Evolutionary conservation across 306 rosid genomes (phyloP).

Genomic region (Quercus suber): DNA sequence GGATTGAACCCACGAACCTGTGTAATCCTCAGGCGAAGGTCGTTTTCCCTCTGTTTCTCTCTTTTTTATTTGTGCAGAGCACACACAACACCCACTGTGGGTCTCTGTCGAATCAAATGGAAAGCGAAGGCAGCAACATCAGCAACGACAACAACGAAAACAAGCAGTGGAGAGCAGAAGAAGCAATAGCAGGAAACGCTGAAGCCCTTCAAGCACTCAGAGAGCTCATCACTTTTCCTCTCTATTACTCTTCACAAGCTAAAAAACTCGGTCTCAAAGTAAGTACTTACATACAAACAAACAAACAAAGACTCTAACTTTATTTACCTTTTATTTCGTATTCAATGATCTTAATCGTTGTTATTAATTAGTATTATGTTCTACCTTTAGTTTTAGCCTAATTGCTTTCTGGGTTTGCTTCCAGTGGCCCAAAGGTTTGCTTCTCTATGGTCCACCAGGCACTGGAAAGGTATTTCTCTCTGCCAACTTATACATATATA

Average conservation of each 20-base stretch:
- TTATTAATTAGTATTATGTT: neutral
- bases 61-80: no score
- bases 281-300: neutral
- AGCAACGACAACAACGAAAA: neutral
- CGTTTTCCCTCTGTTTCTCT: no score
- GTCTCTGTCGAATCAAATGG: slow-evolving; percentile 22
- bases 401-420: slow-evolving; percentile 25
- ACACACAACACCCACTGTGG: no score
- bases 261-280: slow-evolving; percentile 68
- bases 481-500: no score
- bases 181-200: slow-evolving; percentile 67
- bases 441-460: slow-evolving; percentile 89
- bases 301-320: neutral
- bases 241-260: slow-evolving; percentile 49
- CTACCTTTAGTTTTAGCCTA: neutral
- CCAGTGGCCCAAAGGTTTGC: slow-evolving; percentile 88
- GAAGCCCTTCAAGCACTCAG: slow-evolving; percentile 72
- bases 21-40: no score
- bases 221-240: slow-evolving; percentile 72
- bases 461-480: slow-evolving; percentile 71
- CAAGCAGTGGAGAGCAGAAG: slow-evolving; percentile 61
- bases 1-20: no score
- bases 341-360: neutral
- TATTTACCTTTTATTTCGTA: neutral
- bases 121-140: slow-evolving; percentile 18